Base-by-base conservation (phyloP, 352 stramenopile genomes). In the Phytopythium sindhum region DNA sequence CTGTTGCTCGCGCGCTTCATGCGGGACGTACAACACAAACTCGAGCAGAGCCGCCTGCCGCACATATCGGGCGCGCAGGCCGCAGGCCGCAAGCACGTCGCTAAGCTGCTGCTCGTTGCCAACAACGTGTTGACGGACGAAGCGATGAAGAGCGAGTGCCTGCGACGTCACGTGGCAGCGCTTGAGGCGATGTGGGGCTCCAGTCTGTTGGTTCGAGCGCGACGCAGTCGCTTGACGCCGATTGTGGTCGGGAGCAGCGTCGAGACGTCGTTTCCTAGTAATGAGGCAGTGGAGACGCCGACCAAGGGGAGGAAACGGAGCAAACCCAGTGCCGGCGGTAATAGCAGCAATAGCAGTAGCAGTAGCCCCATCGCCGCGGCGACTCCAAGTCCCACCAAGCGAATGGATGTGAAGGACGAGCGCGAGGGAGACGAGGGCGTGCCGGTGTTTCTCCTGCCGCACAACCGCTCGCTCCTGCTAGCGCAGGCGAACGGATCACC, bases 21-120 rank as follows among this genome's bases (percentile, higher is more conserved):
- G 31, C 70, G 81, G 4, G 76, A 75, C 23, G 70, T 85, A 21
- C 66, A 85, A 42, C 68, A 74, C 0, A 86, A 84, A n/a, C 67
- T 91, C 42, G 56, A 76, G 24, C 70, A 86, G 57, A 81, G 73
- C 29, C 81, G 83, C 33, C 52, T 90, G 44, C 81, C 83, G 5
- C 86, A 80, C 54, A 76, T 92, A 29, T 89, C 83, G 4, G 81
- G 78, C 17, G 62, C 61, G 7, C 50, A 70, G n/a, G 69, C 77
- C 9, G 81, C 76, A 24, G 70, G 58, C 48, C 64, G 74, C 23
- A 83, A 78, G 23, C 81, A 91, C 60, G 53, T 72, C 4, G 81
- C 85, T 2, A 75, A 81, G 63, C 57, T 91, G 15, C 57, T 94
- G 26, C 89, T 82, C 44, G 74, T 92, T 2, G 69, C 66, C 23